phyloP scores from a whole-genome alignment of 169 alveolate species.

The Theileria sp. region DNA sequence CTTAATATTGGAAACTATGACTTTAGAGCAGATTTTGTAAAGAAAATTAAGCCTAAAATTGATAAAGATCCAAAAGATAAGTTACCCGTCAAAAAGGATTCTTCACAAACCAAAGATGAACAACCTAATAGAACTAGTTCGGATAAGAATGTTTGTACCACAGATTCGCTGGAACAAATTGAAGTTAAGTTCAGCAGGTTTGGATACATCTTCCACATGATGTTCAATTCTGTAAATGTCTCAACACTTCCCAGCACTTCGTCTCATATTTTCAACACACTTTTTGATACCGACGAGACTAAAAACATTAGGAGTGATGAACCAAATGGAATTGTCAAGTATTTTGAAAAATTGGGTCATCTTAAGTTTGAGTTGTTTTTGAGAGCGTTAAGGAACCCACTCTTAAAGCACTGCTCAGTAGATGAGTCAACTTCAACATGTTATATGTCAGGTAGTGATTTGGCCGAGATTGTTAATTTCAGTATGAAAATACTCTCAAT shows the following conservation, averaged over 20 bases:
- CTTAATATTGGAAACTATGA: background rate
- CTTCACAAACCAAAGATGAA: background rate
- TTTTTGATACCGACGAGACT: background rate
- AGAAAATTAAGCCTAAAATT: background rate
- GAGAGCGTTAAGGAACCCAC: slow-evolving; percentile 23
- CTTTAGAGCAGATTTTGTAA: background rate
- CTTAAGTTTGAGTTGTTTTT: slow-evolving; percentile 15
- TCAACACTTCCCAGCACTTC: slow-evolving; percentile 37
- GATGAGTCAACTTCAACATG: slow-evolving; percentile 1
- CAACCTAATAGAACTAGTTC: background rate
- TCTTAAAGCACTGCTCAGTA: slow-evolving; percentile 12
- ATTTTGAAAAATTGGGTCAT: slow-evolving; percentile 2
- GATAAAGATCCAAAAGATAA: background rate
- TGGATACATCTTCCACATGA: slow-evolving; percentile 30
- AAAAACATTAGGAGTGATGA: background rate
- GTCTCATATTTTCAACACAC: background rate
- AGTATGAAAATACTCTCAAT: slow-evolving; percentile 15
- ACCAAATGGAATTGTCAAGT: background rate
- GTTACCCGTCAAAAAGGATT: background rate
- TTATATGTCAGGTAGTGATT: slow-evolving; percentile 51
- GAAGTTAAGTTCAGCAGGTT: slow-evolving; percentile 6
- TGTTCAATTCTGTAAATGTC: slow-evolving; percentile 40
- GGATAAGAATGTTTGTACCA: background rate
- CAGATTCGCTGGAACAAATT: background rate
- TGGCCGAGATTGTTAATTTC: slow-evolving; percentile 36